Evolutionary conservation across 169 alveolate species (phyloP).

Genomic region (Theileria sp.): DNA sequence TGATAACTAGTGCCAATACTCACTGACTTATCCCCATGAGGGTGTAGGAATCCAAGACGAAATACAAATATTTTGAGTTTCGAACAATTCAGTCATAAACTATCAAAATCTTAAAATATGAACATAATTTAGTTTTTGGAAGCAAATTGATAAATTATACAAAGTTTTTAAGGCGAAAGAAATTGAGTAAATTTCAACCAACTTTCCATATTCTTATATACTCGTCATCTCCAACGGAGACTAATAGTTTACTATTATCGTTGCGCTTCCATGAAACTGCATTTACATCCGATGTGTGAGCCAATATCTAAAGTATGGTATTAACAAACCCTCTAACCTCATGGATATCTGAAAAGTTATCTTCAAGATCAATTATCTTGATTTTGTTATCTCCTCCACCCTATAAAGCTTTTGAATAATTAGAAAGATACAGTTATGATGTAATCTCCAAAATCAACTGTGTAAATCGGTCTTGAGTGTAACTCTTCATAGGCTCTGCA

Average conservation of each 20-base stretch:
- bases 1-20: neutral
- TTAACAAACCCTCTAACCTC: constrained; percentile 20
- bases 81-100: neutral
- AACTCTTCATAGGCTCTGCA: constrained; percentile 59
- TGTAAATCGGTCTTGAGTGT: constrained; percentile 70
- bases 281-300: constrained; percentile 74
- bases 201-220: constrained; percentile 70
- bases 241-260: constrained; percentile 52
- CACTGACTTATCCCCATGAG: neutral
- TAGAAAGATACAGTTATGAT: constrained; percentile 43
- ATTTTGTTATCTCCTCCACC: constrained; percentile 67
- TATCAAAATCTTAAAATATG: neutral
- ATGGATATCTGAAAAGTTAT: neutral
- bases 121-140: neutral
- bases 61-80: neutral
- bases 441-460: constrained; percentile 60
- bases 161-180: neutral
- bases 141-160: neutral
- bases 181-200: neutral
- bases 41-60: neutral
- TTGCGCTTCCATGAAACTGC: constrained; percentile 72
- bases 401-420: neutral
- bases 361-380: constrained; percentile 29
- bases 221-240: constrained; percentile 76
- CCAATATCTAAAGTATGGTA: constrained; percentile 30